Base-by-base conservation (phyloP, 2,329 filamentous ascomycete genomes). In the Monilinia polystroma region DNA sequence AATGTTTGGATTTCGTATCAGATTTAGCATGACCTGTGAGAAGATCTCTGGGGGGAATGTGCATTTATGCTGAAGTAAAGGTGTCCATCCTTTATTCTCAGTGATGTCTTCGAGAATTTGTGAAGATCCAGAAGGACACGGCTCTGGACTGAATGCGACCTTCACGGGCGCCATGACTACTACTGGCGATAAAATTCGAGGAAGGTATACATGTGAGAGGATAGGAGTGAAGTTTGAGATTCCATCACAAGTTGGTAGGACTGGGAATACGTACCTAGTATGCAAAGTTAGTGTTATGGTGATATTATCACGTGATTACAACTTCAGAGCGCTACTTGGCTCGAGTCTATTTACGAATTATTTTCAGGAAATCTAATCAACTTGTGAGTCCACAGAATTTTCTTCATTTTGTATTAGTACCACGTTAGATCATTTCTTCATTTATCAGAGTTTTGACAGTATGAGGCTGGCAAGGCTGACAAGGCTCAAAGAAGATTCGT, bases 1-100 rank as follows among this genome's bases (percentile, higher is more conserved):
- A 77, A 92, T 82, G 71, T 95, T 94, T 0, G 91, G 91, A 73
- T 94, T 93, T 71, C 84, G 84, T 70, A 94, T 85, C 66, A 93
- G 80, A 73, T 93, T 92, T 72, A 87, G 79, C 86, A 92, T 91
- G 60, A 90, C 87, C 52, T 82, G 77, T 68, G 82, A 78, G 75
- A 93, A 94, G 65, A 86, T 80, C 41, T 83, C 80, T 0, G 87
- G 83, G 20, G 83, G 79, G 75, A 93, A 93, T 16, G 81, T 81
- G 75, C 90, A 91, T 29, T 72, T 75, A 71, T 86, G 83, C 68
- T 78, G 79, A 72, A 82, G 83, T 68, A 87, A 79, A 55, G 85
- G 85, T 62, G 79, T 78, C 87, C 87, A 89, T 4, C 18, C 47
- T 29, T 53, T 38, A 23, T 76, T 73, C 29, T 73, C 75, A 23